A percentile compares a stretch with the other conserved stretches of the same genome.
phyloP scores from a whole-genome alignment of 129 eudicot genomes.

The Sambucus nigra region DNA sequence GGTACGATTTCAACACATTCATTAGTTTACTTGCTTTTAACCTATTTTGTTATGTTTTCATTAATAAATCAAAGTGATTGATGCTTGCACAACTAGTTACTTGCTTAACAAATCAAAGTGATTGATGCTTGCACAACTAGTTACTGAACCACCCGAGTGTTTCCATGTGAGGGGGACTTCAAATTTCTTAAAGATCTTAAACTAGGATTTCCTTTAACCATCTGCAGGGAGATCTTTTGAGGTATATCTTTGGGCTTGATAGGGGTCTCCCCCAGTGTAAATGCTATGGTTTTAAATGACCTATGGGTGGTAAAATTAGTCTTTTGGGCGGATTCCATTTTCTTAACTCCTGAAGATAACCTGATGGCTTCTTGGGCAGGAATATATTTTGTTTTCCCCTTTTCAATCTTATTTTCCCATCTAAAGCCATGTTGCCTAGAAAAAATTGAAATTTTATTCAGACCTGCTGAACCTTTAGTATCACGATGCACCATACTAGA shows the following conservation, averaged over 20 bases:
- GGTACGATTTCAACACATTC: no score
- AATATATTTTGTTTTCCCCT: slow-evolving; percentile 39
- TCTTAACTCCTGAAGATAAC: slow-evolving; percentile 26
- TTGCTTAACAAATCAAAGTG: no score
- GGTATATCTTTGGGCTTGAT: background rate
- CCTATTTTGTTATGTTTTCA: no score
- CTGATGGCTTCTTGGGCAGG: slow-evolving; percentile 39
- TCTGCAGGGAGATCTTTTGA: background rate
- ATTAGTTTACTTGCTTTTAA: no score
- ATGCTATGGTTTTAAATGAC: slow-evolving; percentile 5
- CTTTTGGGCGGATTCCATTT: slow-evolving; percentile 2
- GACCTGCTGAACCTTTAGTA: slow-evolving; percentile 5
- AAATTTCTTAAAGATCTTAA: background rate
- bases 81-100: no score
- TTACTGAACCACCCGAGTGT: background rate
- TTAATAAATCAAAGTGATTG: no score
- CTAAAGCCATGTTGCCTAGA: slow-evolving; percentile 7
- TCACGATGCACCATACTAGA: background rate
- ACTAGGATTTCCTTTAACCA: slow-evolving; percentile 1
- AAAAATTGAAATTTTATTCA: slow-evolving; percentile 1
- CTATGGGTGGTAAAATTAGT: background rate
- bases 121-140: background rate
- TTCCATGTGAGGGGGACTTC: slow-evolving; percentile 3
- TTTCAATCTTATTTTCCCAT: slow-evolving; percentile 24
- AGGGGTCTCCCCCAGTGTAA: background rate